Evolutionary conservation across 768 basidiomycete species (phyloP).

Genomic region (Phylloporus scabripes): DNA sequence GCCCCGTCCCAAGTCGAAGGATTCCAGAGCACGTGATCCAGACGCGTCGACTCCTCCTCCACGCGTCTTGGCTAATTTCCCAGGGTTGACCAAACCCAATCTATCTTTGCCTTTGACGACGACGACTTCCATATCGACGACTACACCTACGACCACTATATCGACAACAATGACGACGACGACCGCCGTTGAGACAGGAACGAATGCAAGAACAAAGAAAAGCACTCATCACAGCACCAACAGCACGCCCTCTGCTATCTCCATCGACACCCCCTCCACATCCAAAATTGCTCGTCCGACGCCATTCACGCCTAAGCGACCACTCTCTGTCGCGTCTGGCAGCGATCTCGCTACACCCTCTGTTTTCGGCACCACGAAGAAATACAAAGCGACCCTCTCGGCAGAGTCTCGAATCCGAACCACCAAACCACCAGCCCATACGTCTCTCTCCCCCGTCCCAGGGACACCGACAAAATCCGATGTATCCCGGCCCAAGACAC

Average conservation of each 20-base stretch:
- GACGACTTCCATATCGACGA: not conserved
- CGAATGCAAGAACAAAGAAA: not conserved
- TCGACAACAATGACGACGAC: not conserved
- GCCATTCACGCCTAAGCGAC: constrained; percentile 55
- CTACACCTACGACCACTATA: not conserved
- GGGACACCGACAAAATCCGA: constrained; percentile 48
- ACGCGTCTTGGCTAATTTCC: constrained; percentile 25
- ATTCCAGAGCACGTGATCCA: constrained; percentile 21
- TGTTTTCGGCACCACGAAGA: constrained; percentile 47
- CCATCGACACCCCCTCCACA: constrained; percentile 24
- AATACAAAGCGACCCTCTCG: constrained; percentile 63
- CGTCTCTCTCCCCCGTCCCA: constrained; percentile 42
- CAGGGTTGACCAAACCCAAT: constrained; percentile 26
- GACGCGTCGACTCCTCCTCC: constrained; percentile 21
- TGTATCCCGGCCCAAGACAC: constrained; percentile 46
- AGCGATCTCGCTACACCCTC: constrained; percentile 34
- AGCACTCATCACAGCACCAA: not conserved
- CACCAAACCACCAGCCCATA: constrained; percentile 25
- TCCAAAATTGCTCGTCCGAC: constrained; percentile 36
- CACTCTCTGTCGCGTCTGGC: constrained; percentile 35
- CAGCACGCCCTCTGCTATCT: not conserved
- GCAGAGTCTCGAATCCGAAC: constrained; percentile 33
- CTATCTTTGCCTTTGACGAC: not conserved
- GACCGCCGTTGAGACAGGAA: not conserved
- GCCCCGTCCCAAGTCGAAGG: not conserved